These are phyloP conservation scores for Gremmenia infestans DNA, from an alignment of 2,329 filamentous ascomycete genomes.

Conservation along the genomic window DNA sequence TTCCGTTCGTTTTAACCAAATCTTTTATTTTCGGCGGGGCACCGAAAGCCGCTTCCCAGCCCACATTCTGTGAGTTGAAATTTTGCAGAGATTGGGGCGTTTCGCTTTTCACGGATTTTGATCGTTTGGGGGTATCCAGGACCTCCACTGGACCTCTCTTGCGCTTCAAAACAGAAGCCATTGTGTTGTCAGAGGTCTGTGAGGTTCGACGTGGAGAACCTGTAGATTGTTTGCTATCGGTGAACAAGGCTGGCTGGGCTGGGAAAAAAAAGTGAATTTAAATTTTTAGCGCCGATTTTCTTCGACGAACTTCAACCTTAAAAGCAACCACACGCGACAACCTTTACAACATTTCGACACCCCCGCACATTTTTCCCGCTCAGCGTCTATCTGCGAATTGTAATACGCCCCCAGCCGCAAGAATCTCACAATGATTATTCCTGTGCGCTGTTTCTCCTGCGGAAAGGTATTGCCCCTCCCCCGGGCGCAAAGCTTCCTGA, in stretches of 20 bases:
- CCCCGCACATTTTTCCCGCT: neutral
- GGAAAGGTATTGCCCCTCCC: conserved; percentile 68
- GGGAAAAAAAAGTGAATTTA: conserved; percentile 12
- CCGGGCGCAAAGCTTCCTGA: neutral
- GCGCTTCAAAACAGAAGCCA: conserved; percentile 34
- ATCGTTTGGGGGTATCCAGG: conserved; percentile 26
- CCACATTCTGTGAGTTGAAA: conserved; percentile 8
- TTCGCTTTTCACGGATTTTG: conserved; percentile 22
- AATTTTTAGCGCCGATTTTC: neutral
- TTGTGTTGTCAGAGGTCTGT: conserved; percentile 30
- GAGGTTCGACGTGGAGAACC: conserved; percentile 12
- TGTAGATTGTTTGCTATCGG: conserved; percentile 17
- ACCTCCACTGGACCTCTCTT: conserved; percentile 31
- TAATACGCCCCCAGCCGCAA: neutral
- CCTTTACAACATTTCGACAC: neutral
- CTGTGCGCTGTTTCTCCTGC: conserved; percentile 97
- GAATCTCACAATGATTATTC: conserved; percentile 83
- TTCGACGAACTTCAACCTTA: neutral
- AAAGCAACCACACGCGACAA: conserved; percentile 9
- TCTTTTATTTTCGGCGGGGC: conserved; percentile 17
- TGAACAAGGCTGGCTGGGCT: conserved; percentile 9
- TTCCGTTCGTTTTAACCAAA: conserved; percentile 16
- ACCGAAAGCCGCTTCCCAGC: conserved; percentile 28
- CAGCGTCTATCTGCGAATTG: neutral
- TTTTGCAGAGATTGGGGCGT: conserved; percentile 12